These are phyloP conservation scores for Mucor piriformis DNA, from an alignment of 371 early-diverging fungal genomes.

Conservation along the genomic window DNA sequence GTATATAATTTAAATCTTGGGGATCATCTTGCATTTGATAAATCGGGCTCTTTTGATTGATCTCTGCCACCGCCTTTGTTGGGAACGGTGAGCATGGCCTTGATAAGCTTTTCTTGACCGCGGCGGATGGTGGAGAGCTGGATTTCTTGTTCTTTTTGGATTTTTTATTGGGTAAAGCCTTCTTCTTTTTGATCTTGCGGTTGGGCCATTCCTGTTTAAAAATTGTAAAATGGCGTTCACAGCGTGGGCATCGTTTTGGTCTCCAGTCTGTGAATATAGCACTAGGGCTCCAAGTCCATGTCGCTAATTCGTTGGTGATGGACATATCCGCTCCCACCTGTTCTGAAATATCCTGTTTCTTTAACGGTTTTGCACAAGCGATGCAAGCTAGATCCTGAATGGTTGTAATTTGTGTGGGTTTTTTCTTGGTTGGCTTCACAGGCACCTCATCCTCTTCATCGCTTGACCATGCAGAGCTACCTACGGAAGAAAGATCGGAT, in stretches of 20 bases:
- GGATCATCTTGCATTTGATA: conserved; percentile 30
- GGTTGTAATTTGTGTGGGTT: not conserved
- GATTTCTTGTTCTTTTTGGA: conserved; percentile 10
- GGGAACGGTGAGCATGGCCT: not conserved
- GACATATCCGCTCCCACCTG: conserved; percentile 30
- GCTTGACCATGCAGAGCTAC: conserved; percentile 27
- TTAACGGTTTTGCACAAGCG: conserved; percentile 38
- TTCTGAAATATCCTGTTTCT: conserved; percentile 34
- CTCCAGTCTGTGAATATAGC: conserved; percentile 48
- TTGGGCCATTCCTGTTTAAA: conserved; percentile 52
- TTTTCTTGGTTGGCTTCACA: not conserved
- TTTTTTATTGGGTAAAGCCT: conserved; percentile 3
- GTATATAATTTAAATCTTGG: conserved; percentile 25
- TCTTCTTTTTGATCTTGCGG: conserved; percentile 30
- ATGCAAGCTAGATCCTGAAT: conserved; percentile 48
- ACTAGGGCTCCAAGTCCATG: conserved; percentile 58
- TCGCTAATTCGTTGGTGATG: conserved; percentile 42
- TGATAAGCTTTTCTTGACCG: not conserved
- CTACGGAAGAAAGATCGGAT: conserved; percentile 48
- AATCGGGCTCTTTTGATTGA: not conserved
- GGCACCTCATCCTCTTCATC: conserved; percentile 18
- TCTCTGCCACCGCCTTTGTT: not conserved
- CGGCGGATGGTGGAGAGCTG: not conserved
- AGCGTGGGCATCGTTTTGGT: conserved; percentile 49
- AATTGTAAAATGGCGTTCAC: conserved; percentile 46